A percentile compares a stretch with the other conserved stretches of the same genome.
Evolutionary conservation across 768 basidiomycete genomes (phyloP).

Genomic region (Gelatoporia subvermispora): DNA sequence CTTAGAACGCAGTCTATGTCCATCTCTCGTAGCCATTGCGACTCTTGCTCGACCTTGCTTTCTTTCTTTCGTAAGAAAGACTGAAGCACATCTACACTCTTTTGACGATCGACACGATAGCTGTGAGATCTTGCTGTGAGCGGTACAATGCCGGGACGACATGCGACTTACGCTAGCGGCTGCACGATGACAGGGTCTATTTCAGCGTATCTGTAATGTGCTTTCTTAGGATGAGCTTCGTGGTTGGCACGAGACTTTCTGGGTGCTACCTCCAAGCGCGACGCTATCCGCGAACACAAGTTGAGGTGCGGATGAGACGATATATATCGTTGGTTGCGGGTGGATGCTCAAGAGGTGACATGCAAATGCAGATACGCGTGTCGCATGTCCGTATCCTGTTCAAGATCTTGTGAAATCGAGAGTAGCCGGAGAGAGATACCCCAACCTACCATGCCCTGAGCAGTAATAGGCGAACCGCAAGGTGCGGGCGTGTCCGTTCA

Average conservation of each 20-base stretch:
- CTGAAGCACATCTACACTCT: conserved; percentile 59
- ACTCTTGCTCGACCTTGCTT: conserved; percentile 47
- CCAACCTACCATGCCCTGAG: conserved; percentile 61
- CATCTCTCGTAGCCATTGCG: conserved; percentile 49
- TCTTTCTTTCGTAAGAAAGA: conserved; percentile 56
- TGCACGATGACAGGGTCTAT: conserved; percentile 81
- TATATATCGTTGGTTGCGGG: conserved; percentile 45
- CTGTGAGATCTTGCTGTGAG: conserved; percentile 30
- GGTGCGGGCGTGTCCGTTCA: background rate
- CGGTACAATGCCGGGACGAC: background rate
- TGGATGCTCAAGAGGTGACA: conserved; percentile 48
- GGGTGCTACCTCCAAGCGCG: conserved; percentile 37
- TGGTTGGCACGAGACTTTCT: background rate
- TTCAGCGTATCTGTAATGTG: conserved; percentile 61
- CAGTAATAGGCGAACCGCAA: conserved; percentile 64
- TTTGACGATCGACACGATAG: conserved; percentile 68
- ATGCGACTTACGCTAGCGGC: conserved; percentile 60
- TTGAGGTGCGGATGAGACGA: conserved; percentile 70
- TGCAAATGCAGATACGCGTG: conserved; percentile 73
- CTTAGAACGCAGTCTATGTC: conserved; percentile 59
- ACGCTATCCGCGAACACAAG: conserved; percentile 68
- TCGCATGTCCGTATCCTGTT: conserved; percentile 85
- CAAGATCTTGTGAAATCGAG: background rate
- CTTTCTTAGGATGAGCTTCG: conserved; percentile 19
- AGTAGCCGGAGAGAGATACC: too few relatives aligned